phyloP scores from a whole-genome alignment of 2,329 filamentous ascomycete genomes.

The Sporothrix euskadiensis region DNA sequence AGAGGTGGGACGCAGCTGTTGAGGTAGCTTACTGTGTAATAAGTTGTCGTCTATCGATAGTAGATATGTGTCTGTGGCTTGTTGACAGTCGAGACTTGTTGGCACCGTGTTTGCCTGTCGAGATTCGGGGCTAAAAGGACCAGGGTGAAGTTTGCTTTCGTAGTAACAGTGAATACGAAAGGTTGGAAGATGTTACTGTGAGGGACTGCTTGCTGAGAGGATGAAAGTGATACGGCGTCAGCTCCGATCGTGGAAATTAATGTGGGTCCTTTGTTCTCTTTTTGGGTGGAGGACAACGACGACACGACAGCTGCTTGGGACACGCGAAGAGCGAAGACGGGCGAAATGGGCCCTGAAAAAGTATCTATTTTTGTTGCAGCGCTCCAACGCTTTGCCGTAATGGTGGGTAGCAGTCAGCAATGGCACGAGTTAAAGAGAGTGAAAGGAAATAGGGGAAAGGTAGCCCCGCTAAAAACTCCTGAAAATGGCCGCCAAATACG shows the following conservation, averaged over 20 bases:
- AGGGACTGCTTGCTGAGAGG: background rate
- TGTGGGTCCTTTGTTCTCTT: constrained; percentile 6
- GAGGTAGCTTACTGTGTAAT: no score
- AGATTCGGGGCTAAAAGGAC: constrained; percentile 17
- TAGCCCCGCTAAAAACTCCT: background rate
- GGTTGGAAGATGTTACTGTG: background rate
- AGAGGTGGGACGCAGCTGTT: background rate
- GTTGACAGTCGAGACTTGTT: background rate
- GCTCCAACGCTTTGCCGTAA: constrained; percentile 6
- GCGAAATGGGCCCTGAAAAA: background rate
- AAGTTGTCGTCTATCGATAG: background rate
- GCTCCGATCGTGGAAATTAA: constrained; percentile 11
- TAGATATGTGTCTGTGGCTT: background rate
- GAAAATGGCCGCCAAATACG: background rate
- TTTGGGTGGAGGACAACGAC: background rate
- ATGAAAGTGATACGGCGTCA: constrained; percentile 3
- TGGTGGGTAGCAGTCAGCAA: constrained; percentile 13
- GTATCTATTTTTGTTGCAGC: background rate
- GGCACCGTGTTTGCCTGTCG: background rate
- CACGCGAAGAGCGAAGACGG: background rate
- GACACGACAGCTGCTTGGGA: background rate
- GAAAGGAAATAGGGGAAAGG: background rate
- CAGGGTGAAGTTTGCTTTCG: background rate
- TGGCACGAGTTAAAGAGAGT: background rate
- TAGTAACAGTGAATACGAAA: background rate